Base-by-base conservation (phyloP, 768 basidiomycete genomes). In the Fibroporia radiculosa region DNA sequence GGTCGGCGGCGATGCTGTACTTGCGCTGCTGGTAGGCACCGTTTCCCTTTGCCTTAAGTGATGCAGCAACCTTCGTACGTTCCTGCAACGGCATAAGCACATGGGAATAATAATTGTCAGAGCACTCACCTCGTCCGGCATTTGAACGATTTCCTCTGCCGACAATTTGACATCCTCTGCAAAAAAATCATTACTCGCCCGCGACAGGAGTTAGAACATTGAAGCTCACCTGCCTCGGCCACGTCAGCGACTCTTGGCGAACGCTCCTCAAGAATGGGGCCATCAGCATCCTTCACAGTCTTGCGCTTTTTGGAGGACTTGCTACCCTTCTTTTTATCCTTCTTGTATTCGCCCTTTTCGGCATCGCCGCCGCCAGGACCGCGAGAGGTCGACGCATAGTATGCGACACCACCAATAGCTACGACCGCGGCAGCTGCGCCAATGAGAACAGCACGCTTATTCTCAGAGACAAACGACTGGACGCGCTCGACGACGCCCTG, bases 221-320 rank as follows among this genome's bases (percentile, higher is more conserved):
- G 38, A 19, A 23, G 50, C 57, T 40, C 49, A 56, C 61, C 56
- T 42, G 47, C 47, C 22, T 58, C 50, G 44, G 56, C 42, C 31
- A 63, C 66, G 60, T 38, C 65, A 52, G 45, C 47, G 11, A 52
- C 50, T 48, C 66, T 66, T 3, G 82, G 70, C 42, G 70, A 72
- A 42, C 73, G 60, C 62, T 93, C 89, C 70, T 93, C 89, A 38
- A 95, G 63, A 32, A 95, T 69, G 29, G 91, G 91, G 0, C 84
- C 82, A 48, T 87, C 79, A 5, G 63, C 49, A 49, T 78, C 77
- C 57, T 77, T 80, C 11, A 59, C 65, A 0, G 71, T 53, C 65
- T 75, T 77, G 64, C 72, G 77, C 67, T 82, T 84, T 66, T 78
- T 79, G 61, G 69, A 69, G n/a, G n/a, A n/a, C n/a, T n/a, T n/a